These are phyloP conservation scores for Boechera retrofracta DNA, from an alignment of 345 rosid species.

Conservation along the genomic window DNA sequence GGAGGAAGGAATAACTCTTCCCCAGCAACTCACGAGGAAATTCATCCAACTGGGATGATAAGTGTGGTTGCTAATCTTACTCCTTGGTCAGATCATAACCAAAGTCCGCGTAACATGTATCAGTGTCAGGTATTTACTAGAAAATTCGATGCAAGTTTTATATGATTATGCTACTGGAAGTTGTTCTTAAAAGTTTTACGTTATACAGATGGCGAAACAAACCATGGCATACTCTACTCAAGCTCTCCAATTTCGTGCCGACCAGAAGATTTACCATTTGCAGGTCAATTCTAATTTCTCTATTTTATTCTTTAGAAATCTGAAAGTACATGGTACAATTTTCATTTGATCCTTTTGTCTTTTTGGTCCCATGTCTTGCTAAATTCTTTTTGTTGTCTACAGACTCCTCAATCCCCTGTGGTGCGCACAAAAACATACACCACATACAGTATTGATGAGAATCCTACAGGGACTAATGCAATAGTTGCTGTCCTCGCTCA, in stretches of 20 bases:
- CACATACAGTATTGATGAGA: slow-evolving; percentile 77
- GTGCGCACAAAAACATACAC: slow-evolving; percentile 81
- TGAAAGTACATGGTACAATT: slow-evolving; percentile 18
- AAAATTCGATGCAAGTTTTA: slow-evolving; percentile 15
- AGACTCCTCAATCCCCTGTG: slow-evolving; percentile 98
- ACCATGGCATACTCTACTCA: slow-evolving; percentile 95
- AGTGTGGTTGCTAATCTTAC: slow-evolving; percentile 98
- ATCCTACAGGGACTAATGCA: slow-evolving; percentile 95
- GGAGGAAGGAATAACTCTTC: slow-evolving; percentile 76
- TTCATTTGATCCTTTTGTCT: slow-evolving; percentile 28
- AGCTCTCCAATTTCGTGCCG: slow-evolving; percentile 81
- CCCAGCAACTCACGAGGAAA: slow-evolving; percentile 94
- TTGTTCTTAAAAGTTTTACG: slow-evolving; percentile 18
- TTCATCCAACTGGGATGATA: slow-evolving; percentile 92
- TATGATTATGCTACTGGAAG: slow-evolving; percentile 9
- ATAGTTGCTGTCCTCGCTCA: slow-evolving; percentile 96
- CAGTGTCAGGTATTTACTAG: slow-evolving; percentile 78
- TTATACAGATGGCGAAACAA: slow-evolving; percentile 91
- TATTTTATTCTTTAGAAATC: slow-evolving; percentile 6
- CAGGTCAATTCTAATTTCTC: slow-evolving; percentile 59
- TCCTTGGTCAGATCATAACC: slow-evolving; percentile 99
- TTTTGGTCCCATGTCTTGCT: not conserved
- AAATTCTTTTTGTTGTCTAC: slow-evolving; percentile 38
- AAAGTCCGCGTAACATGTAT: slow-evolving; percentile 98
- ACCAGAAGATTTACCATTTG: slow-evolving; percentile 95